Conservation (phyloP, 2,329 filamentous ascomycete species). For the Tolypocladium sp. region DNA sequence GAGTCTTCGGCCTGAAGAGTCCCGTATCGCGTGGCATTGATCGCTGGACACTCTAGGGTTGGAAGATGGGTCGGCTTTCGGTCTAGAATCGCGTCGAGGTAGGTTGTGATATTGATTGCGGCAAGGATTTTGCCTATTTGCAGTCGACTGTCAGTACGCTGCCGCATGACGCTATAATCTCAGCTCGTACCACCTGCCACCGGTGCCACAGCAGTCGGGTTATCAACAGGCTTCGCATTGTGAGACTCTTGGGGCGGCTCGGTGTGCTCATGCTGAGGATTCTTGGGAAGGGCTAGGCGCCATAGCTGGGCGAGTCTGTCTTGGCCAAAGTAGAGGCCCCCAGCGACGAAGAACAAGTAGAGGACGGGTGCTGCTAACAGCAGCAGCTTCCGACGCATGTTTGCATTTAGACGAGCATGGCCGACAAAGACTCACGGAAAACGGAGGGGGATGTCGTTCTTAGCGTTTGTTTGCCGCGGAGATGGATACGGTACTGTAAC, state of each 20-base stretch:
- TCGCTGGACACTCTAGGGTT: constrained; percentile 13
- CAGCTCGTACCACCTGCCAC: background rate
- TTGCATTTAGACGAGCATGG: background rate
- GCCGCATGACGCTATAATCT: background rate
- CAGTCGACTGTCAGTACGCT: background rate
- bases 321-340: constrained; percentile 3
- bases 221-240: background rate
- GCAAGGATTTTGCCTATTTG: background rate
- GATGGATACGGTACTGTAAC: background rate
- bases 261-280: background rate
- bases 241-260: background rate
- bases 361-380: constrained; percentile 2
- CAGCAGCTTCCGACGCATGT: background rate
- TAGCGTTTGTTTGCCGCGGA: background rate
- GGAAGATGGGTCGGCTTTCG: constrained; percentile 9
- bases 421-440: background rate
- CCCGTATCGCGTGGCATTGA: constrained; percentile 9
- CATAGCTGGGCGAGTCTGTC: background rate
- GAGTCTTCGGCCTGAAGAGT: constrained; percentile 7
- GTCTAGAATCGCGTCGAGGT: constrained; percentile 16
- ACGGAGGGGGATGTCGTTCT: background rate
- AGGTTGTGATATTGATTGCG: constrained; percentile 6
- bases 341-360: constrained; percentile 2
- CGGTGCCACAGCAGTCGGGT: background rate
- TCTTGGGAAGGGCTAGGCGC: background rate